Evolutionary conservation across 2,329 filamentous ascomycete species (phyloP).

Genomic region (Annulohypoxylon truncatum): DNA sequence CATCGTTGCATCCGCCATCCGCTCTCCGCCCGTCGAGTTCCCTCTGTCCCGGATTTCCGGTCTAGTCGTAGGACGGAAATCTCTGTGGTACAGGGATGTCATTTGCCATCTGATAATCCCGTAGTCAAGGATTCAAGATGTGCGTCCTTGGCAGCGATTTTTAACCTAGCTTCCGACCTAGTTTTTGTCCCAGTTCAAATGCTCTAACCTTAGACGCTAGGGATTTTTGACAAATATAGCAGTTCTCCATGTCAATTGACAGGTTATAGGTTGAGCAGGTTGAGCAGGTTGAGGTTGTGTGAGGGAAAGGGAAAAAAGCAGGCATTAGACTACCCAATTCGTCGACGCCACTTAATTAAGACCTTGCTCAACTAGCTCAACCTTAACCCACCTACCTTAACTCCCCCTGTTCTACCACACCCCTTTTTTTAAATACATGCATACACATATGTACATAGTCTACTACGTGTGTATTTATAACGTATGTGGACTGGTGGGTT

Average conservation of each 20-base stretch:
- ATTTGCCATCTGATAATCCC: conserved; percentile 30
- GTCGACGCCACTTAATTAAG: conserved; percentile 2
- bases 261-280: too few relatives aligned
- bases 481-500: background rate
- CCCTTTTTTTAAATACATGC: background rate
- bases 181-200: background rate
- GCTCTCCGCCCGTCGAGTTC: conserved; percentile 33
- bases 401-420: background rate
- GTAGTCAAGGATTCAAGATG: conserved; percentile 27
- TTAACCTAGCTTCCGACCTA: conserved; percentile 12
- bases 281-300: background rate
- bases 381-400: background rate
- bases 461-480: background rate
- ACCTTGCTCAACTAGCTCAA: background rate
- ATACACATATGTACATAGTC: background rate
- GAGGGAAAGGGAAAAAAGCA: background rate
- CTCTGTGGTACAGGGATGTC: conserved; percentile 33
- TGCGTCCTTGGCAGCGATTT: conserved; percentile 19
- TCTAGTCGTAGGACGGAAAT: conserved; percentile 33
- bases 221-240: background rate
- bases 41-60: conserved; percentile 36
- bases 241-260: background rate
- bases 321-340: background rate
- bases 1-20: conserved; percentile 40
- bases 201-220: background rate